Conservation (phyloP, 2,329 filamentous ascomycete species). For the Thielaviopsis populi region DNA sequence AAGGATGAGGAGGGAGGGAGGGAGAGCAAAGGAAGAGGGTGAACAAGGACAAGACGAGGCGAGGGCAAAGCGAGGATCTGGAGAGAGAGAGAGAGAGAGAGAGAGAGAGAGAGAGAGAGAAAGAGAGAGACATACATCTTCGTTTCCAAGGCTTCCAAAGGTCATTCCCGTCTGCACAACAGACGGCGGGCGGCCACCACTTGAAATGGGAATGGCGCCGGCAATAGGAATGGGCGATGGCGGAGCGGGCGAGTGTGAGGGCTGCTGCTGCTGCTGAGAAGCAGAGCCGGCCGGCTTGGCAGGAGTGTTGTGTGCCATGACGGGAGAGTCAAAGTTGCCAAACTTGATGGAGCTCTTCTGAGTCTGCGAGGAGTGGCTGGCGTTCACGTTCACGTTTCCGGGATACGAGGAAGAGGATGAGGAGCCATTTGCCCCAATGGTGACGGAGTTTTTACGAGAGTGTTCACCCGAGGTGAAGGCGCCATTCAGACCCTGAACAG, state of each 20-base stretch:
- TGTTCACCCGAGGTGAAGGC: constrained; percentile 47
- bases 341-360: constrained; percentile 61
- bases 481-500: constrained; percentile 19
- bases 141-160: constrained; percentile 71
- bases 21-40: constrained; percentile 18
- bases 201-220: constrained; percentile 35
- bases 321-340: constrained; percentile 58
- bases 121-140: constrained; percentile 56
- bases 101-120: constrained; percentile 7
- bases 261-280: constrained; percentile 47
- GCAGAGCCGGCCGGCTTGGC: constrained; percentile 33
- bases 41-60: constrained; percentile 5
- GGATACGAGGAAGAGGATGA: constrained; percentile 59
- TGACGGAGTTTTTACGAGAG: constrained; percentile 74
- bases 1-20: too few relatives aligned
- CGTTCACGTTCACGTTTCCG: constrained; percentile 70
- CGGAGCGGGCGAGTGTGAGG: constrained; percentile 63
- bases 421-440: constrained; percentile 65
- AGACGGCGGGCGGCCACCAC: constrained; percentile 74
- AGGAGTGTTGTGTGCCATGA: constrained; percentile 51
- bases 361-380: constrained; percentile 29
- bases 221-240: constrained; percentile 89
- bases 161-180: constrained; percentile 57
- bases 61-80: too few relatives aligned
- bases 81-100: constrained; percentile 14